Base-by-base conservation (phyloP, 192 early-diverging fungal species). In the Entomortierella parvispora region DNA sequence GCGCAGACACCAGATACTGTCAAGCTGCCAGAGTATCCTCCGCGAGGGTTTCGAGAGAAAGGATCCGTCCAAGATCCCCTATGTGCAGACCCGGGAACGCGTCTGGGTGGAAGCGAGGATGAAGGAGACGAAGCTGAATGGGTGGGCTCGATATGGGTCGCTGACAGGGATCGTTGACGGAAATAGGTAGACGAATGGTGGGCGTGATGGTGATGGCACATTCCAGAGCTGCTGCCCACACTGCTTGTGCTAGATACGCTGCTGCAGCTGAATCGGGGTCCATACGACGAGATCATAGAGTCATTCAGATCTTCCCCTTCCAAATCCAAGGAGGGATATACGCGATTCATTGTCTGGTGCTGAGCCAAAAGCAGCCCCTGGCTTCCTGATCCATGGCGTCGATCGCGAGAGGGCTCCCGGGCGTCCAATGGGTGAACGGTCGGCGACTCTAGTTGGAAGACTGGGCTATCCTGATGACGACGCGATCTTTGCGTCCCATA, bases 271-370 rank as follows among this genome's bases (percentile, higher is more conserved):
- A 60, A 62, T 25, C 59, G 59, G 43, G 47, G 48, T 1, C 59
- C 23, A 3, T 43, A 33, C 45, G 54, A 4, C 25, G 68, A 53
- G 0, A 34, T 42, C 31, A 14, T 0, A 14, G 10, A 47, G 2
- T 53, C 70, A 3, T 9, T 22, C 3, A 47, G 44, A 52, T 29
- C 53, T 0, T 72, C 62, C 11, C 46, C 48, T 31, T 33, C 46
- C 28, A 56, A 56, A 56, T 18, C 34, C 62, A 8, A 29, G 46
- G 29, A 18, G 32, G 74, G 74, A 51, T 77, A 54, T 0, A 77
- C 74, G 0, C 74, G 74, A 46, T 77, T 68, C 74, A 77, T 77
- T 0, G 74, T 77, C 45, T 77, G 74, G 34, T 77, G 72, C n/a
- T 40, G 44, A 20, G n/a, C n/a, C n/a, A n/a, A n/a, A n/a, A n/a